A percentile compares a stretch with the other conserved stretches of the same genome.
Conservation (phyloP, 2,329 filamentous ascomycete genomes). For the Penicillium occitanis region DNA sequence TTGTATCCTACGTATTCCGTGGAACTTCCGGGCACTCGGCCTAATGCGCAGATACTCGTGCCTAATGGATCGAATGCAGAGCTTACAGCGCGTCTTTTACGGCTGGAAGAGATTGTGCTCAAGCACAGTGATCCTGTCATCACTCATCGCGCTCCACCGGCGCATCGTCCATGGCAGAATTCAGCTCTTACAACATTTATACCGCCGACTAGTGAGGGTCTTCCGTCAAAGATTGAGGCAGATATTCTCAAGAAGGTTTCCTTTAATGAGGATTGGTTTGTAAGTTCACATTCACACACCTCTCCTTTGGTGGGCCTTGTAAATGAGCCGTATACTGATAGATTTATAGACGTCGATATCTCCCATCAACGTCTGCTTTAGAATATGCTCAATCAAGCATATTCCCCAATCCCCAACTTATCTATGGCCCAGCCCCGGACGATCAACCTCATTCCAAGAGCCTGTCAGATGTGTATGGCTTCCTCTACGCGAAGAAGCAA, state of each 20-base stretch:
- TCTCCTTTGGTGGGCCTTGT: too few species aligned
- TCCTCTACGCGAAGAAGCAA: constrained; percentile 36
- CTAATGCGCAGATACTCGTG: not conserved
- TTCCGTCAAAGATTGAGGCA: constrained; percentile 14
- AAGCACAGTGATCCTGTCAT: not conserved
- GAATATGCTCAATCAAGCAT: constrained; percentile 14
- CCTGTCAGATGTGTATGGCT: constrained; percentile 34
- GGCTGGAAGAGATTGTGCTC: constrained; percentile 15
- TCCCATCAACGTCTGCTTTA: constrained; percentile 12
- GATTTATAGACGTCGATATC: constrained; percentile 7
- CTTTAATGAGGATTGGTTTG: constrained; percentile 11
- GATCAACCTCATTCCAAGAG: constrained; percentile 13
- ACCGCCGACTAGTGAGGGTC: not conserved
- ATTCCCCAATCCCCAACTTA: constrained; percentile 13
- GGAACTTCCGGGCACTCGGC: not conserved
- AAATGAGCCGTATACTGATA: not conserved
- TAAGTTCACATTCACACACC: not conserved
- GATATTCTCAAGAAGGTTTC: constrained; percentile 14
- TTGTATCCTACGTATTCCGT: constrained; percentile 19
- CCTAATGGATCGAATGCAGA: constrained; percentile 3
- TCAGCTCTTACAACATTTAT: constrained; percentile 4
- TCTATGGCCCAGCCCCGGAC: constrained; percentile 8
- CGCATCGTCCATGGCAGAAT: constrained; percentile 11
- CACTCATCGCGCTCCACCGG: not conserved
- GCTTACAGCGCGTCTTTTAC: constrained; percentile 12